Percentiles rank a stretch among this genome's conserved stretches.
Evolutionary conservation across 176 grass and related monocot species (phyloP).

Genomic region (bread wheat (Triticum aestivum)): DNA sequence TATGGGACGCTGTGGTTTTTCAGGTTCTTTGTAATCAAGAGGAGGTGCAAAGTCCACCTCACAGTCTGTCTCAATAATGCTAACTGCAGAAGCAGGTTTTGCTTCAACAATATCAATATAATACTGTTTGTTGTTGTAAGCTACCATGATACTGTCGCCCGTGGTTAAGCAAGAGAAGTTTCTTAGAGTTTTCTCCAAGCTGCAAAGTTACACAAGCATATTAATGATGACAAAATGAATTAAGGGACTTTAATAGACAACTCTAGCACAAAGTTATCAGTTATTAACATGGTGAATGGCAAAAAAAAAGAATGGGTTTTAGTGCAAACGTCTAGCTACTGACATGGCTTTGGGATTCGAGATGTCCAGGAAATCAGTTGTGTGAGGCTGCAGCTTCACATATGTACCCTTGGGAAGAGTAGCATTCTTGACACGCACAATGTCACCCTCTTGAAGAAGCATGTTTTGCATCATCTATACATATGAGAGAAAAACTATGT

Average conservation of each 20-base stretch:
- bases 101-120: constrained; percentile 93
- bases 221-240: constrained; percentile 19
- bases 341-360: constrained; percentile 88
- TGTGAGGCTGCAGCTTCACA: constrained; percentile 90
- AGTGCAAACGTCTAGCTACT: constrained; percentile 13
- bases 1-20: constrained; percentile 35
- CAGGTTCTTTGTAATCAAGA: constrained; percentile 81
- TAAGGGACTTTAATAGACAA: background rate
- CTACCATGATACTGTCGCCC: constrained; percentile 79
- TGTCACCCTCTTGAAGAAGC: constrained; percentile 87
- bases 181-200: constrained; percentile 79
- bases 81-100: constrained; percentile 81
- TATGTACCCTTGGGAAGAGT: constrained; percentile 83
- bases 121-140: constrained; percentile 92
- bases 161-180: constrained; percentile 91
- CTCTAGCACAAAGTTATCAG: background rate
- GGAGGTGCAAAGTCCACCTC: constrained; percentile 96
- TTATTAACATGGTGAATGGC: constrained; percentile 49
- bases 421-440: constrained; percentile 60
- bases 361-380: constrained; percentile 77
- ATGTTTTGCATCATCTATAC: constrained; percentile 99
- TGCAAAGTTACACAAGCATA: constrained; percentile 29
- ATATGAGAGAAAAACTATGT: constrained; percentile 6
- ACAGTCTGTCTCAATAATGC: constrained; percentile 92
- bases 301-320: background rate